A percentile compares a stretch with the other conserved stretches of the same genome.
Conservation (phyloP, 208 protist genomes). For the Acanthamoeba sp. region DNA sequence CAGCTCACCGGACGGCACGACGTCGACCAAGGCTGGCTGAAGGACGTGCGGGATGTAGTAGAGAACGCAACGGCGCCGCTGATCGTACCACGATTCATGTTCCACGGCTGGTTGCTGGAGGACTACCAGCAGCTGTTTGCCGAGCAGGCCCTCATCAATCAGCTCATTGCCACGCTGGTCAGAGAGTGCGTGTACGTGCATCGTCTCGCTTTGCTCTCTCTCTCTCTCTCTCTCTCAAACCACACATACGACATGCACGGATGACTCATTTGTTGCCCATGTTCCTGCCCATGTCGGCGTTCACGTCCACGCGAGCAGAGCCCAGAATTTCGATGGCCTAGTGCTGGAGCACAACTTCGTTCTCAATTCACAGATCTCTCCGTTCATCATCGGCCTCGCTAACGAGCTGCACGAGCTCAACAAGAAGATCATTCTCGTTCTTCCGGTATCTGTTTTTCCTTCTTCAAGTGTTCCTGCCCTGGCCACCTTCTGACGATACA, state of each 20-base stretch:
- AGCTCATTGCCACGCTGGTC: conserved; percentile 36
- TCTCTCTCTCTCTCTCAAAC: neutral
- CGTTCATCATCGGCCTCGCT: conserved; percentile 48
- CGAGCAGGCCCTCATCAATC: conserved; percentile 20
- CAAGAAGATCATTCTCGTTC: conserved; percentile 70
- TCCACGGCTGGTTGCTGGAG: conserved; percentile 61
- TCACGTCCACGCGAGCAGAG: neutral
- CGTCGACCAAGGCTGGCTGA: conserved; percentile 63
- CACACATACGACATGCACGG: neutral
- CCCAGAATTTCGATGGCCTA: conserved; percentile 54
- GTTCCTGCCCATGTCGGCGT: neutral
- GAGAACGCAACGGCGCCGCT: conserved; percentile 48
- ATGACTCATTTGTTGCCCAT: neutral
- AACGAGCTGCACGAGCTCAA: conserved; percentile 58
- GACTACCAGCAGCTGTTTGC: conserved; percentile 22
- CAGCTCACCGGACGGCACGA: conserved; percentile 25
- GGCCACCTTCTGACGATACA: neutral
- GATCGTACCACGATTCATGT: conserved; percentile 66
- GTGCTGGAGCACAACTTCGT: conserved; percentile 72
- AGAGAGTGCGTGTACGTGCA: conserved; percentile 48
- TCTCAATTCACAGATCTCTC: conserved; percentile 24
- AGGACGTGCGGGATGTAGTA: conserved; percentile 6
- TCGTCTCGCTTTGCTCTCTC: neutral
- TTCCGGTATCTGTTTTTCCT: conserved; percentile 6
- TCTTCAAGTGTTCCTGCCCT: neutral